These are phyloP conservation scores for Salix brachista DNA, from an alignment of 345 rosid species.

Conservation along the genomic window DNA sequence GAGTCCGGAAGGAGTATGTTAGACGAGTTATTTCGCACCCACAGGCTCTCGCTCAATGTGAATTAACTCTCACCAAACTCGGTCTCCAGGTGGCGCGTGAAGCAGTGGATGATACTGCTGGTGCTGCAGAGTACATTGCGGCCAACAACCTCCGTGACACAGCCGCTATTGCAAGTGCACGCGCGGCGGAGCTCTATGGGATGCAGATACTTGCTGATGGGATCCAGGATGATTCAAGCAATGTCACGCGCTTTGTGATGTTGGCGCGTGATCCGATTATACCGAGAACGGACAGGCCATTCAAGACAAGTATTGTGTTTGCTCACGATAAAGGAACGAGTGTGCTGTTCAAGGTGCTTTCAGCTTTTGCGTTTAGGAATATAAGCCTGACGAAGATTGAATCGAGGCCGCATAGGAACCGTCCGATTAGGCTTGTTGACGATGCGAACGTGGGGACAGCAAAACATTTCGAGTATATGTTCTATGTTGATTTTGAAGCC, in stretches of 20 bases:
- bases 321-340: conserved; percentile 93
- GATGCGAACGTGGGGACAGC: conserved; percentile 76
- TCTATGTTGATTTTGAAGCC: conserved; percentile 91
- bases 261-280: conserved; percentile 94
- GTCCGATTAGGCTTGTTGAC: conserved; percentile 71
- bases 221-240: conserved; percentile 85
- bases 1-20: conserved; percentile 67
- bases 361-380: conserved; percentile 90
- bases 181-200: conserved; percentile 91
- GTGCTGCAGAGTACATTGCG: conserved; percentile 85
- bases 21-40: conserved; percentile 93
- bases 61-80: conserved; percentile 69
- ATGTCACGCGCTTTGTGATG: conserved; percentile 92
- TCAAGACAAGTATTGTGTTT: conserved; percentile 95
- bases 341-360: conserved; percentile 82
- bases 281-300: conserved; percentile 89
- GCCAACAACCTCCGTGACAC: conserved; percentile 67
- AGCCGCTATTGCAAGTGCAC: conserved; percentile 87
- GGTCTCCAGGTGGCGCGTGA: conserved; percentile 80
- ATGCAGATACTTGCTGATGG: conserved; percentile 71
- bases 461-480: conserved; percentile 87
- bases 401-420: conserved; percentile 81
- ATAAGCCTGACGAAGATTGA: conserved; percentile 89
- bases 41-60: conserved; percentile 93
- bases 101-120: conserved; percentile 91